Evolutionary conservation across 768 basidiomycete genomes (phyloP).

Genomic region (Tricholoma bakamatsutake): DNA sequence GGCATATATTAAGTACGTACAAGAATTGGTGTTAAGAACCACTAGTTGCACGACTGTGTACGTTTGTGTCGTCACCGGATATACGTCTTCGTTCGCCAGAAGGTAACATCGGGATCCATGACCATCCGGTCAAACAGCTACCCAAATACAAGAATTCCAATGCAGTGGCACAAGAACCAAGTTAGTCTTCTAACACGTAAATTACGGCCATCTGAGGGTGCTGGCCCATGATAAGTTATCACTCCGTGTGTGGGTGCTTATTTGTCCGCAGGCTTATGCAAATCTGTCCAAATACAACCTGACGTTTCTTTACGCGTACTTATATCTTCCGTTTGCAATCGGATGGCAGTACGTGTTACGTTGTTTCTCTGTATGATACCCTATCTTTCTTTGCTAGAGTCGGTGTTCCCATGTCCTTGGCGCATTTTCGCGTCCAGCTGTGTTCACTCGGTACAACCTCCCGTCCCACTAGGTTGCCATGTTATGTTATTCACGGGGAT

Average conservation of each 20-base stretch:
- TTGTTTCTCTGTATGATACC: conserved; percentile 5
- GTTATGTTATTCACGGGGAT: conserved; percentile 6
- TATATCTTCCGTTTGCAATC: conserved; percentile 6
- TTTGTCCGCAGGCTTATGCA: not conserved
- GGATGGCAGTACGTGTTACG: conserved; percentile 35
- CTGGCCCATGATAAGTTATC: too few relatives aligned
- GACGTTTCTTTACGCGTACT: conserved; percentile 22
- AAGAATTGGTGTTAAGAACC: conserved; percentile 13
- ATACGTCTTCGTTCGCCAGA: not conserved
- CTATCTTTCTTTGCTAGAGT: conserved; percentile 26
- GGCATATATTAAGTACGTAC: conserved; percentile 12
- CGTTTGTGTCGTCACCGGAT: not conserved
- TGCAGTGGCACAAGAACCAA: not conserved
- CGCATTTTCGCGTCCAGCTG: conserved; percentile 34
- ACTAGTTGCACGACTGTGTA: not conserved
- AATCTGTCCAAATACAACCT: conserved; percentile 28
- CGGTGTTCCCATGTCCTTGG: conserved; percentile 39
- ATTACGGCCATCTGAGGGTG: not conserved
- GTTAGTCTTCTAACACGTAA: not conserved
- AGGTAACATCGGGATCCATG: not conserved
- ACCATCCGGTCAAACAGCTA: not conserved
- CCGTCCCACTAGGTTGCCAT: conserved; percentile 2
- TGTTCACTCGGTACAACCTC: conserved; percentile 28
- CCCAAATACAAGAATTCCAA: not conserved
- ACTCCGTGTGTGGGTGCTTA: too few relatives aligned